Conservation (phyloP, 768 basidiomycete species). For the Suillus subalutaceus region DNA sequence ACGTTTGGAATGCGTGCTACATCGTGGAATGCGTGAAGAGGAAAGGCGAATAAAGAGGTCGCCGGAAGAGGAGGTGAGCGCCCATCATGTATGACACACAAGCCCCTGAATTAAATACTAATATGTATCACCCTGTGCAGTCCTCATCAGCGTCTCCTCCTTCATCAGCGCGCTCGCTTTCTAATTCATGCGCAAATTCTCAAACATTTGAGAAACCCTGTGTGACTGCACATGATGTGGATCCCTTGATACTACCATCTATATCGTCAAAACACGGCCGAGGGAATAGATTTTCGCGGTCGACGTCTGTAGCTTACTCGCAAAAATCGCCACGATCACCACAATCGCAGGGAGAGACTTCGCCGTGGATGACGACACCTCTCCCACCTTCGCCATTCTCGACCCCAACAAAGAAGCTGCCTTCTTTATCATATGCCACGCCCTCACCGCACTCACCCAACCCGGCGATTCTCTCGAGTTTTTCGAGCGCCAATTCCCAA, state of each 20-base stretch:
- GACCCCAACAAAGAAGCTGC: conserved; percentile 28
- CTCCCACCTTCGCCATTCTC: conserved; percentile 34
- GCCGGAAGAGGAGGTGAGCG: conserved; percentile 30
- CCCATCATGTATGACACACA: neutral
- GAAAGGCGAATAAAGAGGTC: conserved; percentile 15
- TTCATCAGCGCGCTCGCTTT: conserved; percentile 34
- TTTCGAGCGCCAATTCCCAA: conserved; percentile 15
- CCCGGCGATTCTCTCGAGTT: conserved; percentile 17
- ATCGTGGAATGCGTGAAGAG: conserved; percentile 25
- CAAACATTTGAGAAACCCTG: conserved; percentile 31
- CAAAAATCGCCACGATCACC: conserved; percentile 22
- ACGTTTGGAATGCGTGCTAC: conserved; percentile 56
- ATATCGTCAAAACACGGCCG: conserved; percentile 7
- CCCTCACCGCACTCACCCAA: conserved; percentile 16
- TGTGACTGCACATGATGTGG: conserved; percentile 25
- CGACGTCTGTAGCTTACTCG: conserved; percentile 20
- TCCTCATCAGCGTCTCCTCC: conserved; percentile 28
- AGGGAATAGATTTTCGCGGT: conserved; percentile 16
- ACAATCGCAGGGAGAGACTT: conserved; percentile 20
- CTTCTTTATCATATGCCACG: conserved; percentile 7
- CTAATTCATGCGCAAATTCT: conserved; percentile 26
- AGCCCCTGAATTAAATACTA: conserved; percentile 4
- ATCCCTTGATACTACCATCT: conserved; percentile 11
- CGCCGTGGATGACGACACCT: conserved; percentile 32
- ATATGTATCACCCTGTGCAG: conserved; percentile 19